These are phyloP conservation scores for Chlamydomonas reinhardtii DNA, from an alignment of 163 green algal species.

Conservation along the genomic window DNA sequence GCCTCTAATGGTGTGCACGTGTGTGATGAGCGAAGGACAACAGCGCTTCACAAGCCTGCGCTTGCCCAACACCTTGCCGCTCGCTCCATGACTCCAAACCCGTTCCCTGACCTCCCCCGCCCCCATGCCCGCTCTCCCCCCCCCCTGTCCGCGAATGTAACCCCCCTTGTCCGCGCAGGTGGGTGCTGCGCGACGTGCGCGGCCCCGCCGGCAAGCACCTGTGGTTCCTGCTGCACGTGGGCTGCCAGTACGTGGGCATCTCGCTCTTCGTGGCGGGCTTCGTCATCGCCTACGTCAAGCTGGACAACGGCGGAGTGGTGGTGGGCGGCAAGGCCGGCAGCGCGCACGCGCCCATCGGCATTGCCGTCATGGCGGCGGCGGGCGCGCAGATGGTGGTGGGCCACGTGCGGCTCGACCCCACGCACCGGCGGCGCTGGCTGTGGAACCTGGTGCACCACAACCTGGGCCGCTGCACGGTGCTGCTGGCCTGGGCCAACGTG, in stretches of 20 bases:
- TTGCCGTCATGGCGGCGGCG: constrained; percentile 29
- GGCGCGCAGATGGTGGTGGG: constrained; percentile 17
- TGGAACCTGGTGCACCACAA: constrained; percentile 42
- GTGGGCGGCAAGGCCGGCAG: not conserved
- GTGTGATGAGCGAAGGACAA: no score
- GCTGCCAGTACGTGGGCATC: constrained; percentile 27
- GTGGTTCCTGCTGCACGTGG: constrained; percentile 35
- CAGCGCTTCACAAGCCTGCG: no score
- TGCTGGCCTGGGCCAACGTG: constrained; percentile 22
- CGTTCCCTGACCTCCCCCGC: not conserved
- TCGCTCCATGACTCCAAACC: no score
- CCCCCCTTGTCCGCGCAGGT: not conserved
- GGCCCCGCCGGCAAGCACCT: not conserved
- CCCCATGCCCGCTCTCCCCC: not conserved
- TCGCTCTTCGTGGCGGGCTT: constrained; percentile 36
- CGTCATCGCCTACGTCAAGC: constrained; percentile 30
- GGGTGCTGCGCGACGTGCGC: constrained; percentile 5
- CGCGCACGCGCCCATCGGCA: constrained; percentile 38
- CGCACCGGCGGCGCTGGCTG: not conserved
- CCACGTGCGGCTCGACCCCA: not conserved
- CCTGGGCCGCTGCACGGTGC: constrained; percentile 12
- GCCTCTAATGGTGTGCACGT: no score
- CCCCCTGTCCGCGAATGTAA: no score
- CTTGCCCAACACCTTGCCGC: no score
- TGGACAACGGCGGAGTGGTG: not conserved